Evolutionary conservation across 805 yeast species (phyloP), one percentile per base, ranked within the genome.

Genomic region (Yamadazyma olivae): DNA sequence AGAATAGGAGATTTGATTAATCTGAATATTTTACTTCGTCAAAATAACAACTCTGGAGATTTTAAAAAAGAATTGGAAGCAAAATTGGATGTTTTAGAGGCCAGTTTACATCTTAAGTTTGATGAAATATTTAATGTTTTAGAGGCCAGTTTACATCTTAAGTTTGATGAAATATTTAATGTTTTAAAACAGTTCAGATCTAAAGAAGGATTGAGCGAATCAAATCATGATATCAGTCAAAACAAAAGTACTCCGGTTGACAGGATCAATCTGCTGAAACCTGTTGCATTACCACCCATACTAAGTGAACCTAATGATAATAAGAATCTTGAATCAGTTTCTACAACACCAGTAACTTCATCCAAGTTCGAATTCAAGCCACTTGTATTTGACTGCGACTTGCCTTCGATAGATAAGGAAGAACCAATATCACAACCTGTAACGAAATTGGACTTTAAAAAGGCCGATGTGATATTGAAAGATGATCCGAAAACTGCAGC

Each of bases 21-120:
- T 39, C 81, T 77, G 43, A 78, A 77, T 44, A 59, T 71, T 37
- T 50, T 52, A 22, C 49, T 74, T 22, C 57, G 74, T 64, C 70
- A 51, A 20, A 55, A 69, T 34, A 26, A 48, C n/a, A 47, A 47
- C 19, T 51, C 53, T 20, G 55, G 32, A 31, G 52, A 24, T 53
- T 53, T 26, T 51, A 67, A 49, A 49, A 51, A 36, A 32, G 50
- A 56, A 41, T 44, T 75, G 19, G 68, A 65, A 32, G 59, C 57
- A 13, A 62, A 63, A 29, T 44, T 76, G 13, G 49, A 38, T 3
- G 30, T 49, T 1, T 54, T 77, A 23, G 82, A 77, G 44, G 49
- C 46, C 7, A 61, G 64, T 5, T 57, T 77, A 6, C 43, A 58
- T 10, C 51, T 49, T 26, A 64, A 73, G 40, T 62, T 77, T 39